Base-by-base conservation (phyloP, 495 filamentous ascomycete genomes). In the Bryoglossum gracile region DNA sequence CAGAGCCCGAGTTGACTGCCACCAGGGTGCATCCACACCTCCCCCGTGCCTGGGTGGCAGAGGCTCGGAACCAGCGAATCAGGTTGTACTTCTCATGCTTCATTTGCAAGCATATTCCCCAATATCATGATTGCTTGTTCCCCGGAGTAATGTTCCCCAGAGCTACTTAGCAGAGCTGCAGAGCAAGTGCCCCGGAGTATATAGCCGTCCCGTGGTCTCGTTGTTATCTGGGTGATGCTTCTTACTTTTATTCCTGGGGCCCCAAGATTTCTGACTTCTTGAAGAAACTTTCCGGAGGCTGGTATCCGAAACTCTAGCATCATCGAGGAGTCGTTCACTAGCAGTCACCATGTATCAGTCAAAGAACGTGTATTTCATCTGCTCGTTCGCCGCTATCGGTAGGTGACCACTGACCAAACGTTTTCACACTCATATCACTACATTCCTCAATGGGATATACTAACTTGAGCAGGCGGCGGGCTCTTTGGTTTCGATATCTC, bases 401-500 rank as follows among this genome's bases (percentile, higher is more conserved):
- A 59, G 60, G 69, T 65, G 19, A 53, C 18, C n/a, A n/a, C n/a
- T n/a, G n/a, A n/a, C n/a, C n/a, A n/a, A n/a, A n/a, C n/a, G n/a
- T n/a, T n/a, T n/a, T n/a, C n/a, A n/a, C n/a, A n/a, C n/a, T n/a
- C n/a, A n/a, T n/a, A n/a, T n/a, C n/a, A n/a, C n/a, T n/a, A n/a
- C n/a, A n/a, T n/a, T n/a, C n/a, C n/a, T n/a, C n/a, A n/a, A n/a
- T n/a, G n/a, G 45, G 21, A 17, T 36, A 11, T 18, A 6, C 28
- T 34, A 35, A 53, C 46, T 28, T 11, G 22, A 8, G 6, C 39
- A 77, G 78, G 81, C 62, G 81, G 81, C 48, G 78, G 74, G 26
- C 69, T 84, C 25, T 87, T 87, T 61, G 83, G 83, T 59, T 87
- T 85, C 65, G 83, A 87, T 62, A 86, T 87, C 59, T 75, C 72